Percentiles rank a stretch among this genome's conserved stretches.
phyloP scores from a whole-genome alignment of 257 asterid species.

The Solanum raphanifolium region DNA sequence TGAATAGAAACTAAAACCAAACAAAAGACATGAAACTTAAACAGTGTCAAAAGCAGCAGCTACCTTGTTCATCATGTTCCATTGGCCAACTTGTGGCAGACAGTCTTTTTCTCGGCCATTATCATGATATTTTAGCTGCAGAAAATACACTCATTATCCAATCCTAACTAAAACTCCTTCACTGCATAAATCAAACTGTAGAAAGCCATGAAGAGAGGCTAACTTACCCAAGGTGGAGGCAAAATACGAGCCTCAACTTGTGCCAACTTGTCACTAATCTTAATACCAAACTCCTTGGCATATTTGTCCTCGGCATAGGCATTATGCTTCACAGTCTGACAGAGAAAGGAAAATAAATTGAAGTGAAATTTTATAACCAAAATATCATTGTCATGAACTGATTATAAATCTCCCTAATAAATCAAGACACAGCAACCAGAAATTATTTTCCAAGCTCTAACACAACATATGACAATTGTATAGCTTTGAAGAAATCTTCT shows the following conservation, averaged over 20 bases:
- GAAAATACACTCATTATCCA: not conserved
- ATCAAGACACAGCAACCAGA: not conserved
- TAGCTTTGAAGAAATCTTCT: not conserved
- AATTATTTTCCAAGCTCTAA: not conserved
- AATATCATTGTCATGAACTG: not conserved
- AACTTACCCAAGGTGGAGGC: conserved; percentile 82
- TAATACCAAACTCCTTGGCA: conserved; percentile 92
- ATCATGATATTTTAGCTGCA: conserved; percentile 91
- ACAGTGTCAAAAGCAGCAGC: not conserved
- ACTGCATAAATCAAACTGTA: not conserved
- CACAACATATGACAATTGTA: not conserved
- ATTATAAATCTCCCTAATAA: not conserved
- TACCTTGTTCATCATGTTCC: conserved; percentile 99
- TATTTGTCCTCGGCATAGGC: conserved; percentile 73
- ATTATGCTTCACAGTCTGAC: conserved; percentile 79
- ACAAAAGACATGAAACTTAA: not conserved
- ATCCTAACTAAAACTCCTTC: not conserved
- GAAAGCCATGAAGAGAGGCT: too few species aligned
- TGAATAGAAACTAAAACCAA: not conserved
- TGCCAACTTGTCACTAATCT: conserved; percentile 74
- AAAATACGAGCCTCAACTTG: conserved; percentile 96
- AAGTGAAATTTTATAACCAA: not conserved
- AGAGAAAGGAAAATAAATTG: not conserved
- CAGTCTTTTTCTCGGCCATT: conserved; percentile 90
- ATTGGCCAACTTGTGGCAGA: conserved; percentile 90